Conservation (phyloP, 164 flowering plant genomes). For the Litsea cubeba region DNA sequence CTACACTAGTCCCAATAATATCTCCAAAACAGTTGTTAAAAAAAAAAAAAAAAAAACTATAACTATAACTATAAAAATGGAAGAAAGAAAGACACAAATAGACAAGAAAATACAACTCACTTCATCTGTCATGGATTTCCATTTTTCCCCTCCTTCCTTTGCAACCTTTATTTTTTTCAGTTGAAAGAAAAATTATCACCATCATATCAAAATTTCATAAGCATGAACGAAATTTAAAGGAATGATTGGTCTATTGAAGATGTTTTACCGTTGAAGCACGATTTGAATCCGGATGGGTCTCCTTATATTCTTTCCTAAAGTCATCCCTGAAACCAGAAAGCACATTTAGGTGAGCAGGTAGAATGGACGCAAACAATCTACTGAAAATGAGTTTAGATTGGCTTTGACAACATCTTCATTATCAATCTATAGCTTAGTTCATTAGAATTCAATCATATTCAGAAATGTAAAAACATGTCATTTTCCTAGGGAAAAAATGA, state of each 20-base stretch:
- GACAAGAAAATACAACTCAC: constrained; percentile 30
- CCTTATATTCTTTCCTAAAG: constrained; percentile 63
- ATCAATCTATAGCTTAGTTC: not conserved
- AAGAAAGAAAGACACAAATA: too few relatives aligned
- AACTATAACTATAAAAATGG: not conserved
- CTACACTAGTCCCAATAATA: not conserved
- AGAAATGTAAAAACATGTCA: too few relatives aligned
- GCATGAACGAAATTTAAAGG: not conserved
- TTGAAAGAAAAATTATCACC: too few relatives aligned
- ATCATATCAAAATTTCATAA: not conserved
- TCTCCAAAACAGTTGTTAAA: too few relatives aligned
- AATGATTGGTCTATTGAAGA: not conserved
- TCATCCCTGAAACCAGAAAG: constrained; percentile 56
- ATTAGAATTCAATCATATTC: not conserved
- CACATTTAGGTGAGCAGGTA: too few relatives aligned
- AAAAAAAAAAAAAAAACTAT: not conserved
- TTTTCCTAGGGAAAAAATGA: too few relatives aligned
- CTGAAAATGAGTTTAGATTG: too few relatives aligned
- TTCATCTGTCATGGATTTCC: constrained; percentile 74
- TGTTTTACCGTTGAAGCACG: constrained; percentile 44
- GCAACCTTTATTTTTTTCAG: constrained; percentile 40
- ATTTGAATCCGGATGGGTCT: constrained; percentile 60
- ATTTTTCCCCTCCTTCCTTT: constrained; percentile 78
- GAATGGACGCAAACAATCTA: too few relatives aligned
- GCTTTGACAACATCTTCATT: too few relatives aligned